Evolutionary conservation across 345 rosid genomes (phyloP), one percentile per base, ranked within the genome.

Genomic region (Lepidium africanum): DNA sequence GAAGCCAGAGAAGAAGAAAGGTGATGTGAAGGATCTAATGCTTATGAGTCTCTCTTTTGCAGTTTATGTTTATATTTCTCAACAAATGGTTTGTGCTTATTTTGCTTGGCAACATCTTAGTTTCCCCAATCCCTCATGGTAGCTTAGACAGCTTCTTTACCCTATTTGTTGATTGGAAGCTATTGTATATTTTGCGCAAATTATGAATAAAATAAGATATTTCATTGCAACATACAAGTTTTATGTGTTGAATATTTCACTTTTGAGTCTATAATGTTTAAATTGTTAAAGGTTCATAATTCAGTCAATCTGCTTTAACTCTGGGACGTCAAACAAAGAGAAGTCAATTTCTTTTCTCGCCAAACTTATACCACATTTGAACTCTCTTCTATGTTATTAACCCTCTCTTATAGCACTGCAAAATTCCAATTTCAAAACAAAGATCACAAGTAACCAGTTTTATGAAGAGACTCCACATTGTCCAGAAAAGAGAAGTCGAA

Each of bases 11-110:
- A 79, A 68, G 55, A 50, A 50, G 46, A 85, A 86, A 79, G 98
- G 98, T 45, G 96, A 86, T 48, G 80, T 91, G 80, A 92, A 87
- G 71, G 96, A 92, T 69, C 43, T 86, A 58, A 75, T 80, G 66
- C 77, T 89, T 75, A 89, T 87, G 92, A 79, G 91, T 42, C 71
- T 92, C n/a, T 85, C 96, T 8, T 89, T 89, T 71, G 96, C 98
- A 15, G 81, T 92, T 58, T 89, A 87, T 75, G 87, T 92, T 10
- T 86, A 92, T 41, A 84, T 89, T 7, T 92, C 96, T 59, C 91
- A 92, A 67, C 78, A 68, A 76, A 75, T 92, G 71, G 96, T 88
- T 14, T 83, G 86, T 71, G 90, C 96, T 71, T 92, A 87, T 76
- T 86, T 65, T 75, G 82, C 85, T 33, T 86, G 96, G 96, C 53